Conservation (phyloP, 2,329 filamentous ascomycete species). For the Scedosporium boydii region DNA sequence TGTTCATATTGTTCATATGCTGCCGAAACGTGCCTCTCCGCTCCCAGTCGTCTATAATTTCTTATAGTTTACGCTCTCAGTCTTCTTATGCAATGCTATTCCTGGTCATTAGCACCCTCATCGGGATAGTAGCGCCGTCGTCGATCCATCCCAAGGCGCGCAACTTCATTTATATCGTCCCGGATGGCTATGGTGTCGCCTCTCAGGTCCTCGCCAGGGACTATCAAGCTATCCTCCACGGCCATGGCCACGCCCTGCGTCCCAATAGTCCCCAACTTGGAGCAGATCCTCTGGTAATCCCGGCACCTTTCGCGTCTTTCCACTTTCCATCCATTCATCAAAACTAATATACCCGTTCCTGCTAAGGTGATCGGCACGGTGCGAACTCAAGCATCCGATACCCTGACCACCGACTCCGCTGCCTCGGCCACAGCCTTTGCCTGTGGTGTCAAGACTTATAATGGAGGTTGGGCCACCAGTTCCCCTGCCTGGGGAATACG, state of each 20-base stretch:
- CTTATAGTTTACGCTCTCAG: neutral
- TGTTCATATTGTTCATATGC: neutral
- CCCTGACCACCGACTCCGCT: constrained; percentile 16
- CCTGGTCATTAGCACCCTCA: neutral
- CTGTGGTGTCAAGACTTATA: constrained; percentile 16
- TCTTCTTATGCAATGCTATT: neutral
- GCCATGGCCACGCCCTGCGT: constrained; percentile 10
- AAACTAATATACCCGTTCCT: neutral
- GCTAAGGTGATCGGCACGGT: constrained; percentile 13
- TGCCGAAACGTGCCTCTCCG: neutral
- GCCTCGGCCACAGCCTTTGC: constrained; percentile 16
- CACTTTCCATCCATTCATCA: neutral
- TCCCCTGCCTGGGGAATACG: neutral
- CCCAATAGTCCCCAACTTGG: constrained; percentile 13
- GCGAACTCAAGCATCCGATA: constrained; percentile 13
- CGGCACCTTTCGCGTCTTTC: neutral
- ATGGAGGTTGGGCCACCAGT: constrained; percentile 10
- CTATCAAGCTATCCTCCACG: constrained; percentile 12
- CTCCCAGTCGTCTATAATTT: neutral
- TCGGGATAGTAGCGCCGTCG: neutral
- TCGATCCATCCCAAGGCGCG: constrained; percentile 10
- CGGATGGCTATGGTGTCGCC: constrained; percentile 20
- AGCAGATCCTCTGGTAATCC: constrained; percentile 14
- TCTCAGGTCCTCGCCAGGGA: constrained; percentile 20
- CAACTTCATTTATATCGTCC: constrained; percentile 24